Evolutionary conservation across 1,284 basidiomycete species (phyloP), one percentile per base, ranked within the genome.

Genomic region (Leccinum pachyderme): DNA sequence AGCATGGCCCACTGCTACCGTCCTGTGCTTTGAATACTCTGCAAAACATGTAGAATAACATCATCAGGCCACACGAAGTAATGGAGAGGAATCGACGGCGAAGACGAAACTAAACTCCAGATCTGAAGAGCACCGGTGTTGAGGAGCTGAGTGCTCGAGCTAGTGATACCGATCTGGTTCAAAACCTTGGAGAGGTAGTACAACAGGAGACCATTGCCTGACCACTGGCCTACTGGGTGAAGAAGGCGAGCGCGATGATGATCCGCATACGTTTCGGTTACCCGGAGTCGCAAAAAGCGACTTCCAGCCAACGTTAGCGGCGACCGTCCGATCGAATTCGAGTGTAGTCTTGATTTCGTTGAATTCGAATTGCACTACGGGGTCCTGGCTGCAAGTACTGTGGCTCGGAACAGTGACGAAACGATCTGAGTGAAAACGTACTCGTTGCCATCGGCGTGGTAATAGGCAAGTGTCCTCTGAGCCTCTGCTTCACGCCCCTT

Each of bases 191-290:
- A 83, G 55, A 92, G 80, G 74, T 90, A 90, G 76, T 88, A 89
- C 12, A 87, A 89, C 39, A 86, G 81, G 52, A 91, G 79, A 62
- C 88, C 88, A 58, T 89, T 88, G 13, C 85, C 87, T 7, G 83
- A 88, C 87, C 86, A 89, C 59, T 86, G 83, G 3, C n/a, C n/a
- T n/a, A n/a, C n/a, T n/a, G n/a, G n/a, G 85, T 83, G 75, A 87
- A 87, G 77, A 86, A 86, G 24, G 83, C 83, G 46, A 88, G 72
- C 31, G 84, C 84, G 58, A 87, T 69, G 70, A 90, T 86, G 65
- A 89, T 87, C 35, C 78, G 72, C 73, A 89, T 75, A 48, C 89
- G 86, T 65, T 77, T 51, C 82, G 75, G 75, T 91, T 90, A n/a
- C 87, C 89, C 9, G 75, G 69, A 27, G 79, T 86, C 31, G 71